A percentile compares a stretch with the other conserved stretches of the same genome.
Conservation (phyloP, 1,284 basidiomycete genomes). For the Trichosporon sp. region DNA sequence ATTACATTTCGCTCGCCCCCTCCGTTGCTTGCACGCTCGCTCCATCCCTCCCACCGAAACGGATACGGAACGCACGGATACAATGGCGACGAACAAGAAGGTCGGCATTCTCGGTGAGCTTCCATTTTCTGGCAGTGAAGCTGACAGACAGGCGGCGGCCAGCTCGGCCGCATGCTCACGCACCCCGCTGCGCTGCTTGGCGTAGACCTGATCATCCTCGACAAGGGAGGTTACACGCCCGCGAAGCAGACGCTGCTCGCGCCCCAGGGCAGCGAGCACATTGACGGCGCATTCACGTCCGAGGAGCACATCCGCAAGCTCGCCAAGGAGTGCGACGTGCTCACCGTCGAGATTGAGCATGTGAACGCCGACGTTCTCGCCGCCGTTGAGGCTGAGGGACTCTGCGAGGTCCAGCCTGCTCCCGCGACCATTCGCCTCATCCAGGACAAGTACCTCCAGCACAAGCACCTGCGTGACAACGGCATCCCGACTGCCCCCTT, state of each 20-base stretch:
- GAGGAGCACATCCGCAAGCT: constrained; percentile 78
- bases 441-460: constrained; percentile 94
- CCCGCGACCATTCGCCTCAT: constrained; percentile 84
- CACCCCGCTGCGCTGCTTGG: constrained; percentile 87
- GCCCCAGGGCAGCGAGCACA: constrained; percentile 64
- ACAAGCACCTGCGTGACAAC: constrained; percentile 69
- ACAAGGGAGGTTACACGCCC: constrained; percentile 75
- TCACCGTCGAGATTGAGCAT: constrained; percentile 98
- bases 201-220: constrained; percentile 84
- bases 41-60: too few species aligned
- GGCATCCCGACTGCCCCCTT: constrained; percentile 76
- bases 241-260: constrained; percentile 86
- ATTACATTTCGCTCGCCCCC: background rate
- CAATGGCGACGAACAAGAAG: constrained; percentile 53
- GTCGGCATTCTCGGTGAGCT: constrained; percentile 55
- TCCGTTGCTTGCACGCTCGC: background rate
- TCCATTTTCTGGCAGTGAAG: background rate
- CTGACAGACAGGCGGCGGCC: constrained; percentile 76
- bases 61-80: background rate
- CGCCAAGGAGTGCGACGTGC: constrained; percentile 77
- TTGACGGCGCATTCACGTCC: constrained; percentile 88
- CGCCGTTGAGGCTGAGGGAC: constrained; percentile 63
- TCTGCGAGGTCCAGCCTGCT: constrained; percentile 76
- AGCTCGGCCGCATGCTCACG: constrained; percentile 96
- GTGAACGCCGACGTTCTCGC: constrained; percentile 80